Evolutionary conservation across 2,329 filamentous ascomycete genomes (phyloP).

Genomic region (Hypoxylon sp.): DNA sequence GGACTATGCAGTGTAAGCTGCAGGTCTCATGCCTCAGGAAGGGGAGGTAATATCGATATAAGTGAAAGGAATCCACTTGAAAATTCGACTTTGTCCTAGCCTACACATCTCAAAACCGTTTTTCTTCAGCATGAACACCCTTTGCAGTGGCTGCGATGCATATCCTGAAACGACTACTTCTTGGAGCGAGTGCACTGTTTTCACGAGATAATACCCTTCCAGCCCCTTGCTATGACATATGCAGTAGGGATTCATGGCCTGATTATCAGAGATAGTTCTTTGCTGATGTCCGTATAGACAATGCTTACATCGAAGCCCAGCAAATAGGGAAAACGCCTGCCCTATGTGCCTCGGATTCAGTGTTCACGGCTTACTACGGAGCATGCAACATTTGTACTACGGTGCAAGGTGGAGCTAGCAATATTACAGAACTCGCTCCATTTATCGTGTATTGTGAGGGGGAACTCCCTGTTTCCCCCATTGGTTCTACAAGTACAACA

Average conservation of each 20-base stretch:
- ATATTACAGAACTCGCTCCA: not conserved
- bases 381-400: constrained; percentile 15
- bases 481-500: not conserved
- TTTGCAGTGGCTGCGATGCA: not conserved
- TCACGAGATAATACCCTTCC: constrained; percentile 1
- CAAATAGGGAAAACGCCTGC: not conserved
- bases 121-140: not conserved
- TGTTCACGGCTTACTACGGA: not conserved
- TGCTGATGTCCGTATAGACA: constrained; percentile 16
- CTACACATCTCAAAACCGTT: not conserved
- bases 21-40: not conserved
- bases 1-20: not conserved
- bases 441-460: constrained; percentile 19
- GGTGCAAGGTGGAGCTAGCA: not conserved
- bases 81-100: not conserved
- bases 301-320: constrained; percentile 26
- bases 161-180: not conserved
- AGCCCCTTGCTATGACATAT: constrained; percentile 18
- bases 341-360: constrained; percentile 12
- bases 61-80: too few species aligned
- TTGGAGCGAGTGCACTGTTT: not conserved
- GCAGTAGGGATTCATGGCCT: constrained; percentile 18
- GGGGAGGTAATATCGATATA: not conserved
- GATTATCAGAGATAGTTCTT: not conserved
- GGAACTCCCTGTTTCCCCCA: too few species aligned